phyloP scores from a whole-genome alignment of 1,139 yeast species.

The Zhuliangozyma blackwelliae region DNA sequence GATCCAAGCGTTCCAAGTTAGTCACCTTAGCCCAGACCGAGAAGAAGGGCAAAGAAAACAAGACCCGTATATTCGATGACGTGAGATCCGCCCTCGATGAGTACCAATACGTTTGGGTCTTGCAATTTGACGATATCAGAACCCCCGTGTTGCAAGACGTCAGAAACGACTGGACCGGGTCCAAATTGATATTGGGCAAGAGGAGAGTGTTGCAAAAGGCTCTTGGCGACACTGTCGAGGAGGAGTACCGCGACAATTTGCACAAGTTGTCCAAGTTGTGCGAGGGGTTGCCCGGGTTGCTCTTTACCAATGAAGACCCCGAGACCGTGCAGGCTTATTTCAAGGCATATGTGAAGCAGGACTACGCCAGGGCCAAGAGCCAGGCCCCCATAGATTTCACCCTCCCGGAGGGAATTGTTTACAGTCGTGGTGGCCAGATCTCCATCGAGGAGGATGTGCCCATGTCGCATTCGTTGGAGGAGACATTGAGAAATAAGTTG shows the following conservation, averaged over 20 bases:
- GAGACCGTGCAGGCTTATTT: slow-evolving; percentile 85
- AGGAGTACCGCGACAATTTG: slow-evolving; percentile 84
- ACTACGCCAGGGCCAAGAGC: slow-evolving; percentile 86
- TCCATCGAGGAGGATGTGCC: slow-evolving; percentile 92
- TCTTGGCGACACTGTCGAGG: slow-evolving; percentile 79
- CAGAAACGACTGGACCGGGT: slow-evolving; percentile 88
- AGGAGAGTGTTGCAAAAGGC: slow-evolving; percentile 92
- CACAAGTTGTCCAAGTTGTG: slow-evolving; percentile 57
- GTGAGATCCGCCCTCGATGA: slow-evolving; percentile 78
- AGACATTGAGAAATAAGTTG: slow-evolving; percentile 79
- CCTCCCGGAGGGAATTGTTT: slow-evolving; percentile 85
- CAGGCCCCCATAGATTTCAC: slow-evolving; percentile 77
- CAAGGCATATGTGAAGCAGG: slow-evolving; percentile 69
- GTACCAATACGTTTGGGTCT: slow-evolving; percentile 76
- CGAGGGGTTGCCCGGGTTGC: slow-evolving; percentile 75
- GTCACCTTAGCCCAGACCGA: slow-evolving; percentile 96
- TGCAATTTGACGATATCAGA: slow-evolving; percentile 87
- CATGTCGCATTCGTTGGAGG: slow-evolving; percentile 92
- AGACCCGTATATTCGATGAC: slow-evolving; percentile 86
- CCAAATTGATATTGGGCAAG: slow-evolving; percentile 84
- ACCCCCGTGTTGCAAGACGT: slow-evolving; percentile 93
- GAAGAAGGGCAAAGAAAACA: slow-evolving; percentile 90
- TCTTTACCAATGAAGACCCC: slow-evolving; percentile 83
- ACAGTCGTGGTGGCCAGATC: slow-evolving; percentile 93
- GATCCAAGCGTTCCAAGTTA: slow-evolving; percentile 89